Evolutionary conservation across 768 basidiomycete species (phyloP).

Genomic region (Arthromyces matolae): DNA sequence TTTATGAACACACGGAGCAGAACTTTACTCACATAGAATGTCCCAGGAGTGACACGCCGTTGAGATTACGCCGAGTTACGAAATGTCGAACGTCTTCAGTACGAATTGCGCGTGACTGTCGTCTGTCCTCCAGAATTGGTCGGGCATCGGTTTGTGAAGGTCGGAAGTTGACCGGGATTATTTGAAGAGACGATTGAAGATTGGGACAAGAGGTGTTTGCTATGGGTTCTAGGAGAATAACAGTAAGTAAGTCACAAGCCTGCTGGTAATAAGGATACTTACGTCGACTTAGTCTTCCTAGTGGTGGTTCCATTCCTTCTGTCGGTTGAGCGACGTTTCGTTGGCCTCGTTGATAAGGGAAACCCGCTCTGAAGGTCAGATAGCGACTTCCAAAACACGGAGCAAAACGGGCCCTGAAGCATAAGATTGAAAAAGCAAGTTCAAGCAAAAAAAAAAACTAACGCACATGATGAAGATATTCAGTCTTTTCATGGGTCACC

Average conservation of each 20-base stretch:
- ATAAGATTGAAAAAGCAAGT: constrained; percentile 58
- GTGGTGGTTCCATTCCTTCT: constrained; percentile 69
- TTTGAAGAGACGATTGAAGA: constrained; percentile 64
- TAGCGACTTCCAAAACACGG: constrained; percentile 56
- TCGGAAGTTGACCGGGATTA: too few species aligned
- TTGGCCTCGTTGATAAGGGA: constrained; percentile 55
- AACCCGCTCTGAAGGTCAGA: constrained; percentile 65
- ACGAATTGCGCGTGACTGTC: too few species aligned
- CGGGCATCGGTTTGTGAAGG: too few species aligned
- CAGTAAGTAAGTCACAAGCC: not conserved
- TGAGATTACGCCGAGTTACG: constrained; percentile 44
- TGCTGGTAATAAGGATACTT: constrained; percentile 19
- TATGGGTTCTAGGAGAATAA: constrained; percentile 53
- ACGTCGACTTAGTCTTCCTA: constrained; percentile 91
- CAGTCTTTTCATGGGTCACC: constrained; percentile 81
- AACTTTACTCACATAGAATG: constrained; percentile 88
- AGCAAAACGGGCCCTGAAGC: constrained; percentile 66
- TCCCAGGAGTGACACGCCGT: constrained; percentile 68
- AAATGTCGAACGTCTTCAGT: constrained; percentile 71
- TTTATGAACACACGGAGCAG: too few species aligned
- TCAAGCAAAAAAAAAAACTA: constrained; percentile 44
- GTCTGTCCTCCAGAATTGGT: too few species aligned
- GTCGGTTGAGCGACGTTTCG: constrained; percentile 52
- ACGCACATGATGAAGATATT: constrained; percentile 86
- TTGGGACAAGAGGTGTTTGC: constrained; percentile 55